These are phyloP conservation scores for Mimosa bimucronata DNA, from an alignment of 306 rosid species.

Conservation along the genomic window DNA sequence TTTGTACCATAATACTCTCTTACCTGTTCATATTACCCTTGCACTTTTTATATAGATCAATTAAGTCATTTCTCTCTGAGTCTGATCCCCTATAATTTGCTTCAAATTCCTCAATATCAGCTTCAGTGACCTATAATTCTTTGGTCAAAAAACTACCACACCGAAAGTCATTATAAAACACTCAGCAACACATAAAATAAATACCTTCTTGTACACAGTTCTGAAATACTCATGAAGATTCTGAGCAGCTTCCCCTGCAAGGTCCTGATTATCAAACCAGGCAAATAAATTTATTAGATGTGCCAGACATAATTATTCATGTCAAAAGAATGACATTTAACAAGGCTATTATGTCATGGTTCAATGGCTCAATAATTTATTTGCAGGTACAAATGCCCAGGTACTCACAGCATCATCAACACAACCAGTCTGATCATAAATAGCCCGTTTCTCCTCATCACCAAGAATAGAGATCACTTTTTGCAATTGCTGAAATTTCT, in stretches of 20 bases:
- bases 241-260: slow-evolving; percentile 78
- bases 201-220: slow-evolving; percentile 73
- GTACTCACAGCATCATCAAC: slow-evolving; percentile 82
- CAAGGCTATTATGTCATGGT: neutral
- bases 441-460: slow-evolving; percentile 82
- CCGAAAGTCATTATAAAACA: slow-evolving; percentile 14
- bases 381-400: neutral
- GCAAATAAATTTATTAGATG: neutral
- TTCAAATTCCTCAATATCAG: slow-evolving; percentile 87
- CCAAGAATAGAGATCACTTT: slow-evolving; percentile 91
- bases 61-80: slow-evolving; percentile 80
- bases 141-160: neutral
- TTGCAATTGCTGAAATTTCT: slow-evolving; percentile 87
- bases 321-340: slow-evolving; percentile 1
- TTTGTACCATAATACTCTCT: slow-evolving; percentile 11
- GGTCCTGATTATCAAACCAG: slow-evolving; percentile 64
- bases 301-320: slow-evolving; percentile 1
- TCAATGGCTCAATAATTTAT: neutral
- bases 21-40: slow-evolving; percentile 91
- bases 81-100: slow-evolving; percentile 85
- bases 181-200: slow-evolving; percentile 12
- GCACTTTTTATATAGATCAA: slow-evolving; percentile 62
- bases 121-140: slow-evolving; percentile 73
- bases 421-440: slow-evolving; percentile 93
- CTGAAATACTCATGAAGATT: slow-evolving; percentile 75